These are phyloP conservation scores for Phellinidium pouzarii DNA, from an alignment of 1,284 basidiomycete species.

Conservation along the genomic window DNA sequence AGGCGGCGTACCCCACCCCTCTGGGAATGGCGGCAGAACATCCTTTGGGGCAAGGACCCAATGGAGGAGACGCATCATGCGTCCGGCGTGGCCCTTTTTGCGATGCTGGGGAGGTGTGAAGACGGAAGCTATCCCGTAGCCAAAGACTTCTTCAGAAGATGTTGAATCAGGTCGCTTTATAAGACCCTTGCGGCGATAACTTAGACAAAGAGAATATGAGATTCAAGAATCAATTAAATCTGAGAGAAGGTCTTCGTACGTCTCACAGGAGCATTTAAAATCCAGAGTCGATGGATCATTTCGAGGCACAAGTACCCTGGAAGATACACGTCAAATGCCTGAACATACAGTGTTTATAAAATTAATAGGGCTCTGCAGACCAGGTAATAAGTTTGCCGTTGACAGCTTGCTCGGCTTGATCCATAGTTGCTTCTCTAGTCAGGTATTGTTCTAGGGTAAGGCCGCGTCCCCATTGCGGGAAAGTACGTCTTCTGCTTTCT, in stretches of 20 bases:
- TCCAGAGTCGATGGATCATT: slow-evolving; percentile 33
- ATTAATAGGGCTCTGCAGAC: too few species aligned
- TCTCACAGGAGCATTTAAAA: slow-evolving; percentile 41
- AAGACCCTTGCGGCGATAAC: slow-evolving; percentile 16
- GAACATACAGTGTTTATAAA: too few species aligned
- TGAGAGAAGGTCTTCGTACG: slow-evolving; percentile 27
- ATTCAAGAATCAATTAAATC: neutral
- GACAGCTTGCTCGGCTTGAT: slow-evolving; percentile 30
- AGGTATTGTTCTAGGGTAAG: slow-evolving; percentile 32
- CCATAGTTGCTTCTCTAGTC: slow-evolving; percentile 29
- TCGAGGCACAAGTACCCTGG: slow-evolving; percentile 39
- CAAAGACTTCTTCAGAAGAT: slow-evolving; percentile 25
- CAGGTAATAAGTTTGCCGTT: slow-evolving; percentile 35
- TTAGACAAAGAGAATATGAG: neutral
- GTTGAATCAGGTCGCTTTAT: neutral
- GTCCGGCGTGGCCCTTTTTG: slow-evolving; percentile 41
- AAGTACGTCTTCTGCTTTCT: slow-evolving; percentile 30
- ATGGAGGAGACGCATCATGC: slow-evolving; percentile 50
- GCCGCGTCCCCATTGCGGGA: slow-evolving; percentile 31
- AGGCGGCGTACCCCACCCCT: slow-evolving; percentile 32
- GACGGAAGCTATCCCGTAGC: slow-evolving; percentile 44
- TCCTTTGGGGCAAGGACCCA: slow-evolving; percentile 35
- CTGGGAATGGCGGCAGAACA: slow-evolving; percentile 29
- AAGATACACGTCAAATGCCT: neutral
- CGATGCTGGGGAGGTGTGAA: slow-evolving; percentile 40